Percentiles rank a stretch among this genome's conserved stretches.
These are phyloP conservation scores for Penicillium taxi DNA, from an alignment of 495 filamentous ascomycete genomes.

Conservation along the genomic window DNA sequence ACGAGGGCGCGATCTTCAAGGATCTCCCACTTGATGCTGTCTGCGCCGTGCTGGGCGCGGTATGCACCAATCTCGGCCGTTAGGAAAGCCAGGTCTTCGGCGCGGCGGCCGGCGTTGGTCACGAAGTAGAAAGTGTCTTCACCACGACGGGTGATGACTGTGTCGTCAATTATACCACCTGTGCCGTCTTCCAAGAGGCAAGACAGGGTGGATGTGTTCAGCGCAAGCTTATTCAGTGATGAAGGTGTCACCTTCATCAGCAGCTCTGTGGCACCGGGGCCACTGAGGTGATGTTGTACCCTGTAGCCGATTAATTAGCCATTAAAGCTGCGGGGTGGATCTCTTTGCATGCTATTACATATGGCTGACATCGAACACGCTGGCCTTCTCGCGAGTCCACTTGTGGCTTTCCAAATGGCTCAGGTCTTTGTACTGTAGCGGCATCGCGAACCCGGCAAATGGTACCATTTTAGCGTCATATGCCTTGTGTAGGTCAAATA, in stretches of 20 bases:
- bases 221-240: constrained; percentile 46
- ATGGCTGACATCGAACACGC: constrained; percentile 75
- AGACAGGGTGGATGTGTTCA: constrained; percentile 66
- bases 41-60: constrained; percentile 36
- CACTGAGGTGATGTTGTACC: constrained; percentile 65
- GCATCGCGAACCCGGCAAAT: constrained; percentile 93
- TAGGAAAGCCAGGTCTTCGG: constrained; percentile 77
- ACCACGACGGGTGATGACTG: constrained; percentile 69
- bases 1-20: constrained; percentile 60
- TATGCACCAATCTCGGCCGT: constrained; percentile 50
- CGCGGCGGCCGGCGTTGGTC: constrained; percentile 87
- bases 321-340: constrained; percentile 3
- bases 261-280: constrained; percentile 68
- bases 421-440: constrained; percentile 72
- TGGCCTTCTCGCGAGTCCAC: constrained; percentile 79
- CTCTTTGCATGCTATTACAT: constrained; percentile 32
- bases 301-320: constrained; percentile 23
- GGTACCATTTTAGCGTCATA: constrained; percentile 90
- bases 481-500: constrained; percentile 74
- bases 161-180: constrained; percentile 91
- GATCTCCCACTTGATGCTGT: constrained; percentile 61
- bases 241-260: constrained; percentile 75
- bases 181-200: constrained; percentile 68
- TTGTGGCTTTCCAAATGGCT: constrained; percentile 71
- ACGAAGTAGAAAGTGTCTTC: constrained; percentile 78